A percentile compares a stretch with the other conserved stretches of the same genome.
Evolutionary conservation across 192 early-diverging fungal genomes (phyloP).

Genomic region (Paraglomus brasilianum): DNA sequence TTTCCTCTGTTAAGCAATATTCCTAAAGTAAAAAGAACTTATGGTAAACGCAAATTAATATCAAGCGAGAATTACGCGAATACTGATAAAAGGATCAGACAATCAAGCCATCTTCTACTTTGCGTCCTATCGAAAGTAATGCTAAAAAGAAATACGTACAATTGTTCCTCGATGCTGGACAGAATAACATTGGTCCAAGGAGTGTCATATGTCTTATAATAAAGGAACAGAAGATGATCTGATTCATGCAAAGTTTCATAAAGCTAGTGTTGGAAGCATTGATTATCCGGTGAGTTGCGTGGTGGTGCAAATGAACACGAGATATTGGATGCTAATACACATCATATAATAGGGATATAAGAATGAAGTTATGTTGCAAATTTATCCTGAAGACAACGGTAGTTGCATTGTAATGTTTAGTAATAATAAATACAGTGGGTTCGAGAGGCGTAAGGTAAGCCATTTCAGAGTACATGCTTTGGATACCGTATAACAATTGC

Average conservation of each 20-base stretch:
- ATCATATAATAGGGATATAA: slow-evolving; percentile 37
- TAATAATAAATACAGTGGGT: slow-evolving; percentile 33
- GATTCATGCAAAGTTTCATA: slow-evolving; percentile 45
- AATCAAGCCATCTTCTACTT: too few relatives aligned
- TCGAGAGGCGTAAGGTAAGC: slow-evolving; percentile 43
- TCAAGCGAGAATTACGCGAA: too few relatives aligned
- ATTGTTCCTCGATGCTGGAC: slow-evolving; percentile 34
- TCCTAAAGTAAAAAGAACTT: too few relatives aligned
- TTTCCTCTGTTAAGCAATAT: too few relatives aligned
- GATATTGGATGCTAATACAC: not conserved
- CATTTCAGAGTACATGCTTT: not conserved
- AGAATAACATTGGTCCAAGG: slow-evolving; percentile 34
- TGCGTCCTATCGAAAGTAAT: too few relatives aligned
- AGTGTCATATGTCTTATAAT: slow-evolving; percentile 48
- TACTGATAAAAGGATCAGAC: too few relatives aligned
- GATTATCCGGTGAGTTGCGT: slow-evolving; percentile 34
- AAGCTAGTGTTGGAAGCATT: slow-evolving; percentile 39
- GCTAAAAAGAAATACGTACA: slow-evolving; percentile 14
- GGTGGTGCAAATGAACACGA: not conserved
- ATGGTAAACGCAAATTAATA: too few relatives aligned
- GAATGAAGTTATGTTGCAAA: slow-evolving; percentile 39
- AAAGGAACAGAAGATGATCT: slow-evolving; percentile 45
- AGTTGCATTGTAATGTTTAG: slow-evolving; percentile 37
- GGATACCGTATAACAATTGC: not conserved
- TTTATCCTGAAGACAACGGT: slow-evolving; percentile 8